Evolutionary conservation across 495 filamentous ascomycete genomes (phyloP), one percentile per base, ranked within the genome.

Genomic region (Hapsidospora chrysogenum): DNA sequence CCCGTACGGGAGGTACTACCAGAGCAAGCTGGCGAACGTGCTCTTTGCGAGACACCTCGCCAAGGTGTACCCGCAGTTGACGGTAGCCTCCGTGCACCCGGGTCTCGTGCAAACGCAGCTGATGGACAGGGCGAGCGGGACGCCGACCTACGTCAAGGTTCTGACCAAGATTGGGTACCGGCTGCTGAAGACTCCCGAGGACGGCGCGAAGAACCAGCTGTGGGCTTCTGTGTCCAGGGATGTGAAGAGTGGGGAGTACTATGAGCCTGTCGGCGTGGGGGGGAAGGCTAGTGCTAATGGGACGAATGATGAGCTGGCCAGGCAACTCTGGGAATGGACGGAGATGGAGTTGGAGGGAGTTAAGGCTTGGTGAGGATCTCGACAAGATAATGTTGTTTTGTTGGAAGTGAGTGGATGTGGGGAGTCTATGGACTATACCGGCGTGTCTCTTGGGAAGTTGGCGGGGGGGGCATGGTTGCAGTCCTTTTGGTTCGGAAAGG

Each of bases 11-110:
- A 61, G 67, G 11, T 80, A 80, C 41, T 72, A 63, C 1, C 59
- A 73, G 11, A 14, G 29, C 5, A 39, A 23, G 37, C 29, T 39
- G 14, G 29, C 31, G 2, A 39, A 39, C 17, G 19, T 31, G 3
- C 31, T 39, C 3, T 34, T 39, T 14, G 37, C 37, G 6, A 15
- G 23, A 14, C 29, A 33, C 17, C 37, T 39, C 14, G 16, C 37
- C 13, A 39, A 33, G n/a, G 29, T 29, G 21, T 39, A 75, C 44
- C 72, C 68, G 0, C 50, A 55, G 30, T 66, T 80, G 33, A 58
- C 59, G 1, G 61, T 60, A n/a, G 57, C 74, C 0, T 51, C 72
- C 1, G 54, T 78, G 2, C 74, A 83, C 37, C 78, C 78, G 1
- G 78, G 78, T 9, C 44, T 71, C 1, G 64, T 80, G 23, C 9